A percentile compares a stretch with the other conserved stretches of the same genome.
phyloP scores from a whole-genome alignment of 768 basidiomycete genomes.

The Termitomyces bulborhizus region DNA sequence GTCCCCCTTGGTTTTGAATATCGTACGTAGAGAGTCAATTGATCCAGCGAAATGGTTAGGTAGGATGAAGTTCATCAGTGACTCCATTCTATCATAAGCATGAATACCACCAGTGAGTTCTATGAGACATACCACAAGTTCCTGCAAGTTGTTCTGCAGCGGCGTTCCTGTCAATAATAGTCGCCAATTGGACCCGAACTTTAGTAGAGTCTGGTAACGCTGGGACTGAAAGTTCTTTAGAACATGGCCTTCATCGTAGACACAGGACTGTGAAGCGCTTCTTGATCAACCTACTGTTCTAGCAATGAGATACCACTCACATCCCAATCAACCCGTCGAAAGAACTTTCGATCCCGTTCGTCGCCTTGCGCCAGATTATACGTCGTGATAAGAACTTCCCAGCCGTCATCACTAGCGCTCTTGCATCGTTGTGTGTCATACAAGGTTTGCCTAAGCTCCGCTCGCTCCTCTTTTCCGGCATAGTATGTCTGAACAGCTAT shows the following conservation, averaged over 20 bases:
- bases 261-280: slow-evolving; percentile 57
- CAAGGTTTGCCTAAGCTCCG: slow-evolving; percentile 65
- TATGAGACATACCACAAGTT: slow-evolving; percentile 63
- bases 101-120: neutral
- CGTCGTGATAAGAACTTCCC: slow-evolving; percentile 94
- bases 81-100: slow-evolving; percentile 43
- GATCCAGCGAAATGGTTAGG: slow-evolving; percentile 82
- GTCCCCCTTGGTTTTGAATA: slow-evolving; percentile 97
- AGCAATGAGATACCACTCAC: slow-evolving; percentile 41
- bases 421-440: slow-evolving; percentile 47
- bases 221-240: slow-evolving; percentile 98
- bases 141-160: slow-evolving; percentile 86
- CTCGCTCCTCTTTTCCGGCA: slow-evolving; percentile 84
- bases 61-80: slow-evolving; percentile 95
- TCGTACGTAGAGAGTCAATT: slow-evolving; percentile 76
- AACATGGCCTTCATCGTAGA: slow-evolving; percentile 96
- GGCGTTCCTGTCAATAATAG: slow-evolving; percentile 94
- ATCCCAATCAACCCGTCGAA: slow-evolving; percentile 87
- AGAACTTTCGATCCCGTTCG: slow-evolving; percentile 88
- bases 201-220: slow-evolving; percentile 84
- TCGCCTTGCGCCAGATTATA: slow-evolving; percentile 93
- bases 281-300: neutral
- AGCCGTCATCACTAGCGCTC: slow-evolving; percentile 49
- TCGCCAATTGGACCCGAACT: slow-evolving; percentile 84
- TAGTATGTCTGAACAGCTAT: slow-evolving; percentile 91